Conservation (phyloP, 164 flowering plant species). For the Tetrastigma voinierianum region DNA sequence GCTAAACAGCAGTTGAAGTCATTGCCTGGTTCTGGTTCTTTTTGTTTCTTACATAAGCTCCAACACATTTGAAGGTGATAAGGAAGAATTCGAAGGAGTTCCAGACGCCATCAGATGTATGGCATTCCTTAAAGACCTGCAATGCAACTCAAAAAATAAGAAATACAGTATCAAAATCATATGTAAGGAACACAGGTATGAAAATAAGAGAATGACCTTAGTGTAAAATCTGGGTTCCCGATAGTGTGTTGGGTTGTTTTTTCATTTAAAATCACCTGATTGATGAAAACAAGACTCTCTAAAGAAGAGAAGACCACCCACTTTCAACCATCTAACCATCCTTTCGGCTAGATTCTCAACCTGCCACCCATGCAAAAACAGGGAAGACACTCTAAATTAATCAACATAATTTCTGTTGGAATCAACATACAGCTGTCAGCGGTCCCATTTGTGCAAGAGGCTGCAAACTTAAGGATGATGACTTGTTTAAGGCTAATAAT, state of each 20-base stretch:
- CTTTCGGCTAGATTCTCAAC: slow-evolving; percentile 67
- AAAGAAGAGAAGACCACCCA: slow-evolving; percentile 87
- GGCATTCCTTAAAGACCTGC: slow-evolving; percentile 86
- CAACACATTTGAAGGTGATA: slow-evolving; percentile 79
- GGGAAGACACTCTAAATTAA: neutral
- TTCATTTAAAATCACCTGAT: slow-evolving; percentile 83
- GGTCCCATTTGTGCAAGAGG: too few relatives aligned
- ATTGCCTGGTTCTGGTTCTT: slow-evolving; percentile 91
- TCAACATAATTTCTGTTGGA: too few relatives aligned
- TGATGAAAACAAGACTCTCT: slow-evolving; percentile 96
- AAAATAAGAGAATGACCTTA: slow-evolving; percentile 47
- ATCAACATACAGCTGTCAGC: neutral
- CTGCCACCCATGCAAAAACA: slow-evolving; percentile 26
- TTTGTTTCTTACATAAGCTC: slow-evolving; percentile 80
- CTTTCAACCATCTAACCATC: slow-evolving; percentile 87
- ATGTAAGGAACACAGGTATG: too few relatives aligned
- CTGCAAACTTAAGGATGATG: too few relatives aligned
- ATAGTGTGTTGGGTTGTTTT: slow-evolving; percentile 83
- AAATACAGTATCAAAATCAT: too few relatives aligned
- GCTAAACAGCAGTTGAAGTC: too few relatives aligned
- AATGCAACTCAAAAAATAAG: slow-evolving; percentile 7
- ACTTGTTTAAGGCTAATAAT: too few relatives aligned
- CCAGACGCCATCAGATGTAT: slow-evolving; percentile 46
- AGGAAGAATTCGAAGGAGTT: slow-evolving; percentile 77
- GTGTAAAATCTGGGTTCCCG: slow-evolving; percentile 91